Evolutionary conservation across 257 asterid genomes (phyloP).

Genomic region (Solanum arcanum): DNA sequence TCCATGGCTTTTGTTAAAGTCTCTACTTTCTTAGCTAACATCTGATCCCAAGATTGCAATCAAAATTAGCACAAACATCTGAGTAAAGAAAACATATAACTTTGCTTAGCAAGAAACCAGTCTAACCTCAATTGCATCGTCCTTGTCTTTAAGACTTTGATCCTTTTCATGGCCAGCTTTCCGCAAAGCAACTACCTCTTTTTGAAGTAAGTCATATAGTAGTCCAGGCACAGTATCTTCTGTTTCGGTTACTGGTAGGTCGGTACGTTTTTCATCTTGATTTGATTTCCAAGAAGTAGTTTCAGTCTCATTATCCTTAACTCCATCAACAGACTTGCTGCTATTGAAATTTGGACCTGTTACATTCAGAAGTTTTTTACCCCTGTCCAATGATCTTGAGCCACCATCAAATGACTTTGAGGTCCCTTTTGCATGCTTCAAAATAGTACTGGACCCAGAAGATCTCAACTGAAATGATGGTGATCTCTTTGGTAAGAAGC

Average conservation of each 20-base stretch:
- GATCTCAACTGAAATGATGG: conserved; percentile 89
- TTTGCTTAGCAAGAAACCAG: neutral
- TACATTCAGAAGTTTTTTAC: conserved; percentile 73
- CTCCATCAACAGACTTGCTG: conserved; percentile 82
- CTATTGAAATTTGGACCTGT: conserved; percentile 82
- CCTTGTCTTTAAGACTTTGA: conserved; percentile 95
- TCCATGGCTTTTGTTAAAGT: conserved; percentile 96
- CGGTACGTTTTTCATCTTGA: conserved; percentile 53
- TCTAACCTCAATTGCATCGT: conserved; percentile 87
- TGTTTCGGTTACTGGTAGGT: conserved; percentile 39
- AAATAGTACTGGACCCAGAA: conserved; percentile 69
- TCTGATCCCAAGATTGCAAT: conserved; percentile 22
- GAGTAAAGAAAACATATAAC: neutral
- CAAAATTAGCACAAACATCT: neutral
- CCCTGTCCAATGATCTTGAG: conserved; percentile 73
- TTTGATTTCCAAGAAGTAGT: conserved; percentile 55
- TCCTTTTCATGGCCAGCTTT: conserved; percentile 90
- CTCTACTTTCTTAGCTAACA: conserved; percentile 93
- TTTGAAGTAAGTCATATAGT: conserved; percentile 71
- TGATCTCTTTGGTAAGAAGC: conserved; percentile 81
- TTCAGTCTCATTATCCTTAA: conserved; percentile 56
- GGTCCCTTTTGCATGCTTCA: conserved; percentile 93
- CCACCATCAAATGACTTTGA: conserved; percentile 97
- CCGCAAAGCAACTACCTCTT: conserved; percentile 77
- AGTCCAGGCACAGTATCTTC: conserved; percentile 75